Evolutionary conservation across 805 yeast genomes (phyloP).

Genomic region (Ogataea allantospora): DNA sequence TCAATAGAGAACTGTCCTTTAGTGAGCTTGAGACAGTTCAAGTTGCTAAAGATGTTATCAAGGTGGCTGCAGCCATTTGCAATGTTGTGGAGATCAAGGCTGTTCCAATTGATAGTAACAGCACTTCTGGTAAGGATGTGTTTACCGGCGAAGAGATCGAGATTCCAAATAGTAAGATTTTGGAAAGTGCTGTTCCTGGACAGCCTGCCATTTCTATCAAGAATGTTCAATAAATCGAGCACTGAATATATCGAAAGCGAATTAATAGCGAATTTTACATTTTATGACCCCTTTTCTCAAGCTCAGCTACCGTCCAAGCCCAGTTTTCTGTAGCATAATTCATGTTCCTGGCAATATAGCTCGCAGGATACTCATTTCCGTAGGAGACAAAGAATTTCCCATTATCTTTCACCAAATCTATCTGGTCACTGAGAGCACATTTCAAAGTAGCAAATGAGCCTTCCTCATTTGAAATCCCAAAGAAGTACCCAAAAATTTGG

Average conservation of each 20-base stretch:
- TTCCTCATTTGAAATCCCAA: slow-evolving; percentile 71
- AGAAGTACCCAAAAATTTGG: slow-evolving; percentile 62
- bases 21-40: slow-evolving; percentile 70
- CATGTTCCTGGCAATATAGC: slow-evolving; percentile 54
- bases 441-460: slow-evolving; percentile 65
- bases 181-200: slow-evolving; percentile 89
- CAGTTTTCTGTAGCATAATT: slow-evolving; percentile 68
- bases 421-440: slow-evolving; percentile 55
- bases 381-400: slow-evolving; percentile 68
- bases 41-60: slow-evolving; percentile 51
- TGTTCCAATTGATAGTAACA: slow-evolving; percentile 62
- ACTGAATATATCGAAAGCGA: slow-evolving; percentile 9
- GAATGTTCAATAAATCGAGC: slow-evolving; percentile 41
- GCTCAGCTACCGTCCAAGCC: slow-evolving; percentile 72
- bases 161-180: slow-evolving; percentile 62
- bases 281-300: slow-evolving; percentile 50
- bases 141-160: slow-evolving; percentile 68
- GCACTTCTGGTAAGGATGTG: slow-evolving; percentile 60
- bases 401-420: slow-evolving; percentile 53
- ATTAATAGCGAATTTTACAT: slow-evolving; percentile 14
- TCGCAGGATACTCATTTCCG: slow-evolving; percentile 56
- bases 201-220: slow-evolving; percentile 80
- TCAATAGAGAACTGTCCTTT: slow-evolving; percentile 85
- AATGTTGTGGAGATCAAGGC: slow-evolving; percentile 57
- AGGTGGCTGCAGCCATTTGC: slow-evolving; percentile 61